Evolutionary conservation across 805 yeast species (phyloP).

Genomic region (Vanderwaltozyma polyspora): DNA sequence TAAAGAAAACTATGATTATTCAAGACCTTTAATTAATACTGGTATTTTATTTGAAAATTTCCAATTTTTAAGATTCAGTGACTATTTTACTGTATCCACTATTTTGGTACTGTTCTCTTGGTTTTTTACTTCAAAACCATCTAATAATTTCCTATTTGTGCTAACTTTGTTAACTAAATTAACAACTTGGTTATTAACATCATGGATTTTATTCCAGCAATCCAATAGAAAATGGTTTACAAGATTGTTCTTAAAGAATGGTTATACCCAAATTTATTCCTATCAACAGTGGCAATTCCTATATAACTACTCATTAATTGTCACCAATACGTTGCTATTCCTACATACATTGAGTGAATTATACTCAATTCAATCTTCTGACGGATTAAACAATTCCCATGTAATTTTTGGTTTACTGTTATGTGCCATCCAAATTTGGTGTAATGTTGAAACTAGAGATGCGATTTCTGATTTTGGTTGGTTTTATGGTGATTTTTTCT

Average conservation of each 20-base stretch:
- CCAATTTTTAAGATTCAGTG: slow-evolving; percentile 52
- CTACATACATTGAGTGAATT: slow-evolving; percentile 29
- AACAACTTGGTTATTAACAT: slow-evolving; percentile 39
- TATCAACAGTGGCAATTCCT: slow-evolving; percentile 63
- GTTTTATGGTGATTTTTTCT: slow-evolving; percentile 80
- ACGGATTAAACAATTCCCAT: slow-evolving; percentile 23
- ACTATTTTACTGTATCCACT: slow-evolving; percentile 39
- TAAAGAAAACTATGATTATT: slow-evolving; percentile 32
- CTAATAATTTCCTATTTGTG: slow-evolving; percentile 23
- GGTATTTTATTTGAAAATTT: slow-evolving; percentile 41
- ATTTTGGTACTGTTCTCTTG: slow-evolving; percentile 32
- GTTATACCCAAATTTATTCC: slow-evolving; percentile 52
- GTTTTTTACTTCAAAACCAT: slow-evolving; percentile 22
- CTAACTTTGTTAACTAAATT: slow-evolving; percentile 39
- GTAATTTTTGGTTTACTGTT: slow-evolving; percentile 49
- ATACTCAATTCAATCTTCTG: slow-evolving; percentile 11
- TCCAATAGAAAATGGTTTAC: slow-evolving; percentile 54
- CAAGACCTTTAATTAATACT: slow-evolving; percentile 46
- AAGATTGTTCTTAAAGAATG: slow-evolving; percentile 49
- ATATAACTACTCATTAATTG: slow-evolving; percentile 40
- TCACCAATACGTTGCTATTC: slow-evolving; percentile 46
- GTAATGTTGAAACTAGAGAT: slow-evolving; percentile 53
- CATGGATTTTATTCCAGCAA: slow-evolving; percentile 45
- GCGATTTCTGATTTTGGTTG: slow-evolving; percentile 80
- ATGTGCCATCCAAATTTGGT: slow-evolving; percentile 53